phyloP scores from a whole-genome alignment of 2,329 filamentous ascomycete genomes.

The Epichloe typhina region DNA sequence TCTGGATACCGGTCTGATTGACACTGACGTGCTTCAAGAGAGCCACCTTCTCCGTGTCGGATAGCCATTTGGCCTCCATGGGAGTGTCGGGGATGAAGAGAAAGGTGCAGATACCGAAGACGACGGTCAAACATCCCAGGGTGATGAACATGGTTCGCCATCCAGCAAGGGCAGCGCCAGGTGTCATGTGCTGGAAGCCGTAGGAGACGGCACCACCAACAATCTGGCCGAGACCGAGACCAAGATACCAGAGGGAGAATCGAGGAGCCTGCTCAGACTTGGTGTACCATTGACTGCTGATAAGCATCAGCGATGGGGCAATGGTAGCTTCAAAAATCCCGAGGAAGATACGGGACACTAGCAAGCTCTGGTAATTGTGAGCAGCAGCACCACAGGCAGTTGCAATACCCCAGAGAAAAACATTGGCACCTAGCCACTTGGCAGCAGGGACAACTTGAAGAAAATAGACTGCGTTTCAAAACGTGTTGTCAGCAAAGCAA shows the following conservation, averaged over 20 bases:
- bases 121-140: slow-evolving; percentile 38
- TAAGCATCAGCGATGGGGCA: slow-evolving; percentile 45
- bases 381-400: slow-evolving; percentile 41
- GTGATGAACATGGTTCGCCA: slow-evolving; percentile 62
- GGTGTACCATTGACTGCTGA: slow-evolving; percentile 49
- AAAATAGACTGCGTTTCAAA: slow-evolving; percentile 30
- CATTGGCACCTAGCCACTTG: slow-evolving; percentile 47
- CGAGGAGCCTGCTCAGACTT: slow-evolving; percentile 47
- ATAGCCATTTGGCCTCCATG: slow-evolving; percentile 33
- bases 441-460: slow-evolving; percentile 47
- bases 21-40: slow-evolving; percentile 39
- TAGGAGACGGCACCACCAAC: slow-evolving; percentile 51
- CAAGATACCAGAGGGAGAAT: slow-evolving; percentile 48
- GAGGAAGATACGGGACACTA: slow-evolving; percentile 43
- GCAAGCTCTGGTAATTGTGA: slow-evolving; percentile 37
- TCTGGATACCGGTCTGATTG: slow-evolving; percentile 45
- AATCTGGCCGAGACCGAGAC: slow-evolving; percentile 48
- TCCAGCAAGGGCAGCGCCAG: slow-evolving; percentile 42
- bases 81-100: slow-evolving; percentile 27
- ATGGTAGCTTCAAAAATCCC: slow-evolving; percentile 49
- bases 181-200: slow-evolving; percentile 39
- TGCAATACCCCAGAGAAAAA: slow-evolving; percentile 44
- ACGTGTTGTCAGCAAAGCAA: not conserved
- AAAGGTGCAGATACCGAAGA: slow-evolving; percentile 19
- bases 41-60: slow-evolving; percentile 33